Conservation (phyloP, 306 rosid genomes). For the Delonix regia region DNA sequence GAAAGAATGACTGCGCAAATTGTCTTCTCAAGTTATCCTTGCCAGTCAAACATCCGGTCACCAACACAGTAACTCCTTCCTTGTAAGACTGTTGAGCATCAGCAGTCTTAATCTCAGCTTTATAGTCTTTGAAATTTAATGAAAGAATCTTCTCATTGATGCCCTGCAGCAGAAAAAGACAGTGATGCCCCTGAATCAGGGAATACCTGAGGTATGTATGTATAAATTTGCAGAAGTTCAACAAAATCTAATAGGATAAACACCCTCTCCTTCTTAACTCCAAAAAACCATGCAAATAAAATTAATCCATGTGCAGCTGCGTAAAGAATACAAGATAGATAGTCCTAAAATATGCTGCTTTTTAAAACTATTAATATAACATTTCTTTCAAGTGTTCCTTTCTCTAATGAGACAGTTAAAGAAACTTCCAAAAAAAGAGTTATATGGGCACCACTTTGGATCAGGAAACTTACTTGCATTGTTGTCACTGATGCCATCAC, state of each 20-base stretch:
- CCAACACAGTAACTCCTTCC: slow-evolving; percentile 75
- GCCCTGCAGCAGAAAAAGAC: slow-evolving; percentile 52
- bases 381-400: slow-evolving; percentile 12
- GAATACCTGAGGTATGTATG: not conserved
- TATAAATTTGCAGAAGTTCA: slow-evolving; percentile 17
- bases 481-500: slow-evolving; percentile 75
- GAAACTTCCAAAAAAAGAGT: not conserved
- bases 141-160: slow-evolving; percentile 77
- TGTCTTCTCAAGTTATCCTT: slow-evolving; percentile 72
- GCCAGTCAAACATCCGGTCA: slow-evolving; percentile 79
- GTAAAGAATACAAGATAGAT: slow-evolving; percentile 8
- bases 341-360: not conserved
- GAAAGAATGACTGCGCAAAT: slow-evolving; percentile 76
- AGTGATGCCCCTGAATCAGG: not conserved
- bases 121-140: slow-evolving; percentile 57
- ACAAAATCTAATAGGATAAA: slow-evolving; percentile 13
- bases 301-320: not conserved
- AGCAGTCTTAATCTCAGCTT: slow-evolving; percentile 77
- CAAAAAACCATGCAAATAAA: slow-evolving; percentile 1
- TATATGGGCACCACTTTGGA: not conserved
- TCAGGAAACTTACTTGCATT: slow-evolving; percentile 68
- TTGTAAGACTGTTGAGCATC: slow-evolving; percentile 72
- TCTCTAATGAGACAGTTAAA: not conserved
- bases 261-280: slow-evolving; percentile 3
- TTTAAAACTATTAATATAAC: not conserved